A percentile compares a stretch with the other conserved stretches of the same genome.
phyloP scores from a whole-genome alignment of 768 basidiomycete species.

The Leccinum fibrillosum region DNA sequence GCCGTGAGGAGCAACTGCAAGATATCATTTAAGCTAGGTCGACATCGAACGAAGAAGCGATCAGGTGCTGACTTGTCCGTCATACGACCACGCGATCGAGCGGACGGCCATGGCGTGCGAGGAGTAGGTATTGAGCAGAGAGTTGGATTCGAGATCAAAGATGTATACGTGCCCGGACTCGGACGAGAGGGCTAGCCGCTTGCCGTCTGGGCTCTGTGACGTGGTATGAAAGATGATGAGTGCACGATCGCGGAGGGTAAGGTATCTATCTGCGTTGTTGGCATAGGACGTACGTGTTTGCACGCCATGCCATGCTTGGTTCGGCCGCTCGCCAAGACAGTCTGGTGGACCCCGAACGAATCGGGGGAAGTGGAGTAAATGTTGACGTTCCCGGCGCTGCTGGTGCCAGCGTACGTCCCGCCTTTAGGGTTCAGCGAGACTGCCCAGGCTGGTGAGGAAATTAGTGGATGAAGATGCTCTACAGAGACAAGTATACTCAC shows the following conservation, averaged over 20 bases:
- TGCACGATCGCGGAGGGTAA: background rate
- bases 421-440: conserved; percentile 77
- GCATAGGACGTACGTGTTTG: conserved; percentile 50
- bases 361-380: conserved; percentile 67
- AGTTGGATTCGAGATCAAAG: conserved; percentile 49
- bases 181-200: conserved; percentile 73
- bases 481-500: conserved; percentile 41
- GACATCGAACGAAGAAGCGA: background rate
- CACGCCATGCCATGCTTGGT: conserved; percentile 78
- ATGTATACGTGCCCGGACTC: conserved; percentile 89
- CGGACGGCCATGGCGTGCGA: conserved; percentile 91
- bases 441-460: conserved; percentile 61
- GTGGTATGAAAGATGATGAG: conserved; percentile 1
- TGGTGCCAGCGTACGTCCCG: conserved; percentile 71
- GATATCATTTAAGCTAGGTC: background rate
- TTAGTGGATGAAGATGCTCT: background rate
- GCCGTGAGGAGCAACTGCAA: conserved; percentile 79
- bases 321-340: conserved; percentile 61
- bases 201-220: conserved; percentile 82
- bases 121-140: conserved; percentile 67
- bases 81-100: conserved; percentile 84
- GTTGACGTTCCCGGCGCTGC: conserved; percentile 64
- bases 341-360: conserved; percentile 64
- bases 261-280: conserved; percentile 1
- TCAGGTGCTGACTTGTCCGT: conserved; percentile 65